These are phyloP conservation scores for Pleurotus platypus DNA, from an alignment of 768 basidiomycete genomes.

Conservation along the genomic window DNA sequence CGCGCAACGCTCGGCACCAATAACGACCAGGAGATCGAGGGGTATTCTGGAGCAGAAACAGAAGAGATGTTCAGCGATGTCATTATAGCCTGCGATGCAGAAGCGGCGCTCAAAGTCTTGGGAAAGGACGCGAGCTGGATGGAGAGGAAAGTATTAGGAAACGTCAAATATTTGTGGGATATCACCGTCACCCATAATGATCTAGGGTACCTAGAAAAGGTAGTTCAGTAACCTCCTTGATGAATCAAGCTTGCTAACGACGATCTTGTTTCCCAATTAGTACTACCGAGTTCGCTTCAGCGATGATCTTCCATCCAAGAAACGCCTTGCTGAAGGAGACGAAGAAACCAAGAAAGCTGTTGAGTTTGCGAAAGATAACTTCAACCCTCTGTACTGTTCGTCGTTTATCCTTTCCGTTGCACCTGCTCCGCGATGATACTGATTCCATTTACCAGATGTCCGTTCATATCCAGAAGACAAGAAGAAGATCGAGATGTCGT, in stretches of 20 bases:
- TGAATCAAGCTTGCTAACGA: too few species aligned
- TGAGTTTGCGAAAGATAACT: conserved; percentile 34
- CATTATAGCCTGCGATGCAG: conserved; percentile 25
- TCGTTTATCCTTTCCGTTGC: background rate
- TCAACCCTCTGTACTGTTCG: conserved; percentile 37
- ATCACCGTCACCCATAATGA: conserved; percentile 51
- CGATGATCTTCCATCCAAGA: conserved; percentile 24
- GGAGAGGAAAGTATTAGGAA: conserved; percentile 25
- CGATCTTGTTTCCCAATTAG: conserved; percentile 15
- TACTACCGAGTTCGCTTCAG: conserved; percentile 37
- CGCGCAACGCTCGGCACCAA: conserved; percentile 23
- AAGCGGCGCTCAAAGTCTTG: conserved; percentile 21
- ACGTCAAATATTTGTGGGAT: conserved; percentile 38
- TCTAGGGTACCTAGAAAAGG: conserved; percentile 42
- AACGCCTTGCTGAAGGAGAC: conserved; percentile 21
- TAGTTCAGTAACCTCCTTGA: conserved; percentile 9
- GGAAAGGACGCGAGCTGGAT: conserved; percentile 23
- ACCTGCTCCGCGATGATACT: too few species aligned
- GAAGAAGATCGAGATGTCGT: conserved; percentile 49
- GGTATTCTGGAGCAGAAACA: conserved; percentile 20
- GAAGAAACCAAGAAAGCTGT: conserved; percentile 18
- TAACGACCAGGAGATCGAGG: conserved; percentile 21
- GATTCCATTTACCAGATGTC: conserved; percentile 20
- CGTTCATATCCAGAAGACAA: conserved; percentile 39
- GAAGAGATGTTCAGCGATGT: conserved; percentile 23